phyloP scores from a whole-genome alignment of 768 basidiomycete species.

The Roridomyces roridus region DNA sequence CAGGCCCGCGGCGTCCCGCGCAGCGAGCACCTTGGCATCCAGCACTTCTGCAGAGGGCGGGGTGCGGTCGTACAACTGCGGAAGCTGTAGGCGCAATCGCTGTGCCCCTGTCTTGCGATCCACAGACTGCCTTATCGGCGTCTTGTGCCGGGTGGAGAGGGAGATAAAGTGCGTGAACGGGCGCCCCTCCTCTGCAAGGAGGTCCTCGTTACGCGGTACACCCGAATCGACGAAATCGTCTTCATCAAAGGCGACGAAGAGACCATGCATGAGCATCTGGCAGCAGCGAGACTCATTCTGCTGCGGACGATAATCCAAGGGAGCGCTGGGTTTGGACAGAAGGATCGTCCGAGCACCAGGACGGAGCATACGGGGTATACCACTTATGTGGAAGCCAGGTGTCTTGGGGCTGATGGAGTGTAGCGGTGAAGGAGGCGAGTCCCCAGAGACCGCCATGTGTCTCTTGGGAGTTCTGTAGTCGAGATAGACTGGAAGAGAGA shows the following conservation, averaged over 20 bases:
- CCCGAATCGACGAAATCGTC: constrained; percentile 25
- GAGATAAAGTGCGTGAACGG: constrained; percentile 25
- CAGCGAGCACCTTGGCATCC: constrained; percentile 3
- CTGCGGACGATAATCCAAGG: constrained; percentile 2
- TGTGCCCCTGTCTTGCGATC: constrained; percentile 1
- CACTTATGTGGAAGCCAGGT: constrained; percentile 9
- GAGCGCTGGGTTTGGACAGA: constrained; percentile 7
- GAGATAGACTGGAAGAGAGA: constrained; percentile 21
- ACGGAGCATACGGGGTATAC: constrained; percentile 15
- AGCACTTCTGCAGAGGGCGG: constrained; percentile 13
- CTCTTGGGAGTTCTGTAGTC: constrained; percentile 11
- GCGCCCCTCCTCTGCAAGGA: constrained; percentile 19
- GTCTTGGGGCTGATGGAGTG: not conserved
- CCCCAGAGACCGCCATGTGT: not conserved
- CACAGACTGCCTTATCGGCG: constrained; percentile 2
- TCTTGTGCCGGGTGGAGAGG: constrained; percentile 14
- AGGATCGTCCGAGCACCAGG: not conserved
- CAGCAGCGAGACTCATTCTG: constrained; percentile 27
- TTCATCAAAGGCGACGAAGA: constrained; percentile 31
- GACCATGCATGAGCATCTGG: constrained; percentile 26
- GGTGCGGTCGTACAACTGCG: constrained; percentile 10
- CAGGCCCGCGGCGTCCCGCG: constrained; percentile 1
- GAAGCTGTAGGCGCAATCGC: constrained; percentile 11
- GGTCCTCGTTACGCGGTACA: constrained; percentile 4
- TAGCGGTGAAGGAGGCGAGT: not conserved